Base-by-base conservation (phyloP, 805 yeast species). In the Lachancea meyersii region DNA sequence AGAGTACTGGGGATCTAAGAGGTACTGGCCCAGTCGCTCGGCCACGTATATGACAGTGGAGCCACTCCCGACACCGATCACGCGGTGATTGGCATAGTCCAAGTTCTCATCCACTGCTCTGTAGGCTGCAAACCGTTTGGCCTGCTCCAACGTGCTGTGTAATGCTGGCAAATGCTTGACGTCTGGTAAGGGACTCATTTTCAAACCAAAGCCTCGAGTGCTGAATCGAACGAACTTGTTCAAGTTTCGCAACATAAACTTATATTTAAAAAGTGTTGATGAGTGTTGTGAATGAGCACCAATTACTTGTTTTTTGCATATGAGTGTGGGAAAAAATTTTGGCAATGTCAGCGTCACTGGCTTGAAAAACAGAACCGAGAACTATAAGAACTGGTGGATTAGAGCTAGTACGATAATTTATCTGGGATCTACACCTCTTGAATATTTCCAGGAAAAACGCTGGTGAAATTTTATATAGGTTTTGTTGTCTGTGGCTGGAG, bases 11-110 rank as follows among this genome's bases (percentile, higher is more conserved):
- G 68, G 65, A 31, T 70, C 69, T 49, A 67, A 48, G 35, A 59
- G 41, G 40, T 62, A 61, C 43, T 63, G 66, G 7, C 95, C 95
- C 44, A 93, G 75, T 57, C 97, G 74, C 64, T 93, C 97, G 19
- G 96, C 98, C 46, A 85, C 95, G 61, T 86, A 93, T n/a, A 93
- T 85, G 3, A 93, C 98, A 0, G 99, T 93, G 18, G 95, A 83
- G 1, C 99, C 99, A 19, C 96, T 86, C 10, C 99, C 99, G 48
- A 93, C 79, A 31, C 98, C 99, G 14, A 93, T 75, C 13, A 86
- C 82, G 54, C 74, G 79, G 50, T 88, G 86, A 30, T 68, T 52
- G 18, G 73, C 63, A 26, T 86, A 82, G 60, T 61, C 54, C 13
- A 60, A 32, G 43, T 61, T 62, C 43, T 86, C 89, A 62, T 91